Conservation (phyloP, 2,329 filamentous ascomycete species). For the Trichoderma lentiforme region DNA sequence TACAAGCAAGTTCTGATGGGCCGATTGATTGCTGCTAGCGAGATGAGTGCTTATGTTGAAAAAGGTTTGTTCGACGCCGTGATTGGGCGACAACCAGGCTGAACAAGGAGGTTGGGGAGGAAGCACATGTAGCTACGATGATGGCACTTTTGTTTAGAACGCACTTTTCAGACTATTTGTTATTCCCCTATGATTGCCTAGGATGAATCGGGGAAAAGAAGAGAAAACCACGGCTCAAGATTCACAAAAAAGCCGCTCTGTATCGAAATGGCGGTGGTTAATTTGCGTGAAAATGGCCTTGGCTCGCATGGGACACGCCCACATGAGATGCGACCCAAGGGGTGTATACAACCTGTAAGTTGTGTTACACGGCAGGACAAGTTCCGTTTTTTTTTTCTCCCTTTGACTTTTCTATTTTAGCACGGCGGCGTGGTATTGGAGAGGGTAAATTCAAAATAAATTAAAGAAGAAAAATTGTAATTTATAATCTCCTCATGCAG, state of each 20-base stretch:
- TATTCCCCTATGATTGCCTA: neutral
- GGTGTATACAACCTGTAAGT: neutral
- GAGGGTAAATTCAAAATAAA: constrained; percentile 4
- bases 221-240: neutral
- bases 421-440: neutral
- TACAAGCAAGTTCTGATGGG: neutral
- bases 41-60: neutral
- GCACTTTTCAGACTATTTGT: neutral
- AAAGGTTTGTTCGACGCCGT: neutral
- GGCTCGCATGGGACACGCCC: neutral
- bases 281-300: neutral
- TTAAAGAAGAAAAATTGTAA: neutral
- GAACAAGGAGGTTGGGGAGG: neutral
- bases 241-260: neutral
- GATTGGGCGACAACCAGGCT: neutral
- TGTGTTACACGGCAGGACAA: neutral
- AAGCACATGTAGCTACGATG: neutral
- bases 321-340: neutral
- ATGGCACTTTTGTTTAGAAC: constrained; percentile 1
- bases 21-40: neutral
- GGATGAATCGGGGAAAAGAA: neutral
- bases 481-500: neutral
- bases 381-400: neutral
- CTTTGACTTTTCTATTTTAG: neutral
- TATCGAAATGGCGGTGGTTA: neutral